Percentiles rank a stretch among this genome's conserved stretches.
Conservation (phyloP, 169 alveolate genomes). For the Toxoplasma gondii region DNA sequence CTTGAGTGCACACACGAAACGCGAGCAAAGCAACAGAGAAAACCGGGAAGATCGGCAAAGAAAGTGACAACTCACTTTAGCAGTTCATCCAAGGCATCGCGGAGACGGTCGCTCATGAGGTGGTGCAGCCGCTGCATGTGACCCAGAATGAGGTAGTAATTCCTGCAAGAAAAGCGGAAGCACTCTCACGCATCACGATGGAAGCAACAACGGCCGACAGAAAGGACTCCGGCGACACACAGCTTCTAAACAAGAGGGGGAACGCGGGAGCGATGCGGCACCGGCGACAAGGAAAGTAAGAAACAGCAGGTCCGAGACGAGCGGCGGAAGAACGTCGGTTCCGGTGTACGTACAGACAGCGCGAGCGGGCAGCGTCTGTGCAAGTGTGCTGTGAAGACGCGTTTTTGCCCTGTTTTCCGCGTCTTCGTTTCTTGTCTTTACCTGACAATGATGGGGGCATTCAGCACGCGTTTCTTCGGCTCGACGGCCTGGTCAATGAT, state of each 20-base stretch:
- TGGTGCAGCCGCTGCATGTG: constrained; percentile 86
- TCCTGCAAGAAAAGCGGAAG: constrained; percentile 49
- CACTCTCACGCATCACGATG: background rate
- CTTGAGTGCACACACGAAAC: background rate
- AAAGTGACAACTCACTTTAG: constrained; percentile 37
- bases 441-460: constrained; percentile 64
- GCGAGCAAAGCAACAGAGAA: background rate
- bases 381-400: too few relatives aligned
- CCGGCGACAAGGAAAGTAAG: too few relatives aligned
- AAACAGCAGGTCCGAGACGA: too few relatives aligned
- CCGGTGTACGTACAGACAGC: too few relatives aligned
- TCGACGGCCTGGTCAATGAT: constrained; percentile 62
- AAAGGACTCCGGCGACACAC: too few relatives aligned
- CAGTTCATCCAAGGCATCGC: constrained; percentile 73
- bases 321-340: too few relatives aligned
- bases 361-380: too few relatives aligned
- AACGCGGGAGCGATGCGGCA: too few relatives aligned
- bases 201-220: too few relatives aligned
- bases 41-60: background rate
- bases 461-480: constrained; percentile 61
- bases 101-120: constrained; percentile 76
- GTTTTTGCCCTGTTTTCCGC: too few relatives aligned
- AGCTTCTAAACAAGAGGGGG: too few relatives aligned
- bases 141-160: constrained; percentile 80
- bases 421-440: too few relatives aligned